A percentile compares a stretch with the other conserved stretches of the same genome.
Evolutionary conservation across 2,329 filamentous ascomycete species (phyloP).

Genomic region (Diaporthe sp.): DNA sequence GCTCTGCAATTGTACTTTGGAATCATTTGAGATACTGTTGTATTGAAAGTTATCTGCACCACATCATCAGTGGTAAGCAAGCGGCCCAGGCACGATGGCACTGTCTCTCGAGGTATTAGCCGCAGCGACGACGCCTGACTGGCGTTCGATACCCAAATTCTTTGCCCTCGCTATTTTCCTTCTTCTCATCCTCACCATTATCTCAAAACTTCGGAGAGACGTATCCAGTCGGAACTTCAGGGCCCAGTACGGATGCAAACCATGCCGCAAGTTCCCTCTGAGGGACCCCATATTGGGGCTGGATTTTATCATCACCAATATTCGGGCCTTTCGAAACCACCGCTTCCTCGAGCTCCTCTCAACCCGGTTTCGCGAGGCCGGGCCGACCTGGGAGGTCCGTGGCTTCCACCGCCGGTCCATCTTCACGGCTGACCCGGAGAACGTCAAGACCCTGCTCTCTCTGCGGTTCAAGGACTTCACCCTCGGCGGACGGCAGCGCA

Average conservation of each 20-base stretch:
- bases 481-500: not conserved
- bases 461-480: constrained; percentile 14
- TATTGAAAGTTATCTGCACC: not conserved
- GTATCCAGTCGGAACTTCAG: not conserved
- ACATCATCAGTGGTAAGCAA: not conserved
- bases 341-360: constrained; percentile 14
- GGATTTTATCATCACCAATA: constrained; percentile 1
- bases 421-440: constrained; percentile 21
- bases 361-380: not conserved
- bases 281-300: not conserved
- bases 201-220: not conserved
- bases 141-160: not conserved
- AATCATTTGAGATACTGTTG: not conserved
- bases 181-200: not conserved
- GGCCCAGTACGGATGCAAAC: not conserved
- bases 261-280: not conserved
- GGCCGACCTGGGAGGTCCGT: not conserved
- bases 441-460: constrained; percentile 17
- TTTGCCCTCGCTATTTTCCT: not conserved
- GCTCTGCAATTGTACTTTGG: not conserved
- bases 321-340: not conserved
- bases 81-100: not conserved
- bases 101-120: not conserved
- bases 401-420: constrained; percentile 7
- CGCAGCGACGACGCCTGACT: not conserved